phyloP scores from a whole-genome alignment of 2,329 filamentous ascomycete genomes.

The Pezizomycotina sp. region DNA sequence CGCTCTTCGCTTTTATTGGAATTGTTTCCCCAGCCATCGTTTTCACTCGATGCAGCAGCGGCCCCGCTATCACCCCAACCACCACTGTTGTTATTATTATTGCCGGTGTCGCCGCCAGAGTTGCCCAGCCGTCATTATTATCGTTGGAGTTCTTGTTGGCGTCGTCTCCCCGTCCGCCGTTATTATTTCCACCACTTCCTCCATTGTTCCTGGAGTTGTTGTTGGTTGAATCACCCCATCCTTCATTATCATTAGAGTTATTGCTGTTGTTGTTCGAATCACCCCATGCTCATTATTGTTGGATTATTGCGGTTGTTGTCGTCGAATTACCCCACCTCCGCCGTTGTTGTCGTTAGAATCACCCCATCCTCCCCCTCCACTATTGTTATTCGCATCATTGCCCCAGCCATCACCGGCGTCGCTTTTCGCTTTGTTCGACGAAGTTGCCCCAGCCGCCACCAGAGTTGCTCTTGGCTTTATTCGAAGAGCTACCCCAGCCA shows the following conservation, averaged over 20 bases:
- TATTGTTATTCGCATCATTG: neutral
- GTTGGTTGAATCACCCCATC: slow-evolving; percentile 2
- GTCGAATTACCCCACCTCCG: too few species aligned
- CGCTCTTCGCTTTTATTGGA: slow-evolving; percentile 1
- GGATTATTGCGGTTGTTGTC: too few species aligned
- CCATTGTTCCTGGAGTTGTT: neutral
- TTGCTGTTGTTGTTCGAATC: neutral
- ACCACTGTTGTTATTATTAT: neutral
- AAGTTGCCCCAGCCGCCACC: too few species aligned
- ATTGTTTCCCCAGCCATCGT: neutral
- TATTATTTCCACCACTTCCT: neutral
- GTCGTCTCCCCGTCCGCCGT: neutral
- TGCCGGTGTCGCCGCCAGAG: neutral
- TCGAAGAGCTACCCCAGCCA: slow-evolving; percentile 4
- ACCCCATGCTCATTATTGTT: too few species aligned
- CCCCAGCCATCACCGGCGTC: neutral
- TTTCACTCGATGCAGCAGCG: neutral
- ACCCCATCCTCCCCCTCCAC: slow-evolving; percentile 3
- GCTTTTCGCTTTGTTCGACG: too few species aligned
- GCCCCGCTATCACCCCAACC: neutral
- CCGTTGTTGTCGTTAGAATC: neutral
- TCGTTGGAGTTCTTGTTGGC: slow-evolving; percentile 1
- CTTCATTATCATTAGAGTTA: neutral
- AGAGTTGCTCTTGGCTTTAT: too few species aligned
- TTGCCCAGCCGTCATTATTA: neutral